Base-by-base conservation (phyloP, 2,329 filamentous ascomycete genomes). In the Dactylellina cionopaga region DNA sequence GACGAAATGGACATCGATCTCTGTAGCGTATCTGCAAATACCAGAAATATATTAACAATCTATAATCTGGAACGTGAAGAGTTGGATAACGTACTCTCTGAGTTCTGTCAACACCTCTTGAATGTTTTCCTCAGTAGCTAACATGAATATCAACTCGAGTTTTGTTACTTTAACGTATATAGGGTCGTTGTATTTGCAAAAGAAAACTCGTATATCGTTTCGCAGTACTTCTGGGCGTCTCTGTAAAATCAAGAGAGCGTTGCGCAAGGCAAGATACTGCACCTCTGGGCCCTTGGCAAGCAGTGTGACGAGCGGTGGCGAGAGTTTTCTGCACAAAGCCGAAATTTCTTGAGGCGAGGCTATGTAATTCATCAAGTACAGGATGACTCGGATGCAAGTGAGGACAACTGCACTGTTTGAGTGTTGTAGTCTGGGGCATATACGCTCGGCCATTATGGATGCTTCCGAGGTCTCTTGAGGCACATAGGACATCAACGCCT, bases 81-180 rank as follows among this genome's bases (percentile, higher is more conserved):
- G 29, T 39, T 35, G 24, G 27, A 24, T n/a, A 9, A 80, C 84
- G 77, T 80, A 96, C 85, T 99, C 95, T 79, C 92, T 88, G 63
- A 99, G 82, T 80, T 99, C 95, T 1, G 93, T 96, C 75, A 99
- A 82, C 0, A 99, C 95, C 79, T 98, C 92, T 51, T 92, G 90
- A 77, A 99, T 99, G 80, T 99, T 99, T 78, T 89, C 90, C 81
- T 97, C 92, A 31, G 88, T 96, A 5, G 95, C 95, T 71, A 99
- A 86, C 95, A 98, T 99, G 81, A 99, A 99, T 76, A 99, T 98
- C 77, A 99, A 86, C 81, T 99, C 95, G 52, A 99, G 85, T 82
- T 99, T 99, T 13, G 95, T 99, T 55, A 99, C 95, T 81, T 99
- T 99, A 82, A 99, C 95, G 80, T 98, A 99, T 75, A 99, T 99